These are phyloP conservation scores for Microcos paniculata DNA, from an alignment of 345 rosid species.

Conservation along the genomic window DNA sequence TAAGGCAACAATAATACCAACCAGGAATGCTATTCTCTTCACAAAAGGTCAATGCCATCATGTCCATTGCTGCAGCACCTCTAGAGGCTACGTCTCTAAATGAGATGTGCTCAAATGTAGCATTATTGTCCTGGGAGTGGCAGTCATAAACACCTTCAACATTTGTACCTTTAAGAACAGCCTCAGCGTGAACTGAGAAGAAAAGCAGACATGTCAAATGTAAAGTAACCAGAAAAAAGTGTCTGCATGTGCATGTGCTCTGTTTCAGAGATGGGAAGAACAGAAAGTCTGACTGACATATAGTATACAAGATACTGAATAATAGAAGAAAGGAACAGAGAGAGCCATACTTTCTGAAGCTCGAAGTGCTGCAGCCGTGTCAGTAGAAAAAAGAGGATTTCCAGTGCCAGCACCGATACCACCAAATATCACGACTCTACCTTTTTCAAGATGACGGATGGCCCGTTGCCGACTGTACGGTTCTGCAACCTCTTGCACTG, in stretches of 20 bases:
- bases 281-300: background rate
- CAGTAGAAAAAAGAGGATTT: constrained; percentile 85
- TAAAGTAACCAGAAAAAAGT: background rate
- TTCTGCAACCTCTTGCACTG: constrained; percentile 77
- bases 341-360: constrained; percentile 73
- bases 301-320: background rate
- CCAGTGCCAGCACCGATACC: constrained; percentile 88
- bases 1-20: constrained; percentile 14
- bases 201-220: constrained; percentile 12
- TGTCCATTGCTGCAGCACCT: constrained; percentile 71
- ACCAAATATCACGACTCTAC: constrained; percentile 92
- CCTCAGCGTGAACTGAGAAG: constrained; percentile 75
- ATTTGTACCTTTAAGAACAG: constrained; percentile 79
- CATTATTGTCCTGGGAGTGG: constrained; percentile 58
- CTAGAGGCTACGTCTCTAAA: constrained; percentile 68
- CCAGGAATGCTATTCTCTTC: constrained; percentile 93
- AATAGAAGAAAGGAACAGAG: background rate
- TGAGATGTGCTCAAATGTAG: constrained; percentile 61
- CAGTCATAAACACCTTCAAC: constrained; percentile 77
- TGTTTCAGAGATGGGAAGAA: background rate
- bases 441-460: constrained; percentile 84
- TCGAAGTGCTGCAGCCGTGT: constrained; percentile 85
- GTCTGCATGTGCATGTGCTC: background rate
- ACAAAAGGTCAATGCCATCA: constrained; percentile 78
- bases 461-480: constrained; percentile 79